Base-by-base conservation (phyloP, 1,284 basidiomycete species). In the Malassezia brasiliensis region DNA sequence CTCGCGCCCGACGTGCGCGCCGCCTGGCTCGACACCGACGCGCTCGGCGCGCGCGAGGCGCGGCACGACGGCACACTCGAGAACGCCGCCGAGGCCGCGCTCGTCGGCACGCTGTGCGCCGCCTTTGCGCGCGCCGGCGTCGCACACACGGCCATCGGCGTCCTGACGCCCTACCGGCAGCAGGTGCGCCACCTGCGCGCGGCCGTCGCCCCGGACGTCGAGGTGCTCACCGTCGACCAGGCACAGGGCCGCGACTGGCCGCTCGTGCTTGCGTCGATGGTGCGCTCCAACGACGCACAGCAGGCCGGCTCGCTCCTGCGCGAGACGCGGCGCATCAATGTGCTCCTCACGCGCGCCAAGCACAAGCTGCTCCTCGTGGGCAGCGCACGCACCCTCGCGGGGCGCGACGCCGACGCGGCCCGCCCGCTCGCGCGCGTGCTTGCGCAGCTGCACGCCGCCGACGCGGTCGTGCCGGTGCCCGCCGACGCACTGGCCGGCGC, bases 131-230 rank as follows among this genome's bases (percentile, higher is more conserved):
- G 71, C 0, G 79, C 82, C 36, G 90, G 90, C 3, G 77, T 93
- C 14, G 62, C 72, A 1, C 77, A 85, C 56, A 76, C 80, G 1
- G 83, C 91, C 64, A 83, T 98, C 52, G 93, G 86, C 2, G 79
- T 96, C 59, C 86, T 98, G 66, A 87, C 90, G 9, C 79, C 90
- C 31, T 96, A 96, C 72, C 83, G 91, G 1, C 91, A 96, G 67
- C 94, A 99, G 74, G 47, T 25, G 7, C 44, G 44, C 11, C 94
- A 96, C 77, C 79, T 91, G 0, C 76, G 90, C 69, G 50, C 62
- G 9, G 28, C 22, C 19, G 12, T 15, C n/a, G 9, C 10, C 22
- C 12, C 40, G 11, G 20, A 10, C 40, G 40, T 22, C 12, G 93
- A 98, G 75, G 82, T 94, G 47, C 77, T 96, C 47, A 99, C 94